A percentile compares a stretch with the other conserved stretches of the same genome.
Conservation (phyloP, 179 eudicot species). For the Corrigiola litoralis region DNA sequence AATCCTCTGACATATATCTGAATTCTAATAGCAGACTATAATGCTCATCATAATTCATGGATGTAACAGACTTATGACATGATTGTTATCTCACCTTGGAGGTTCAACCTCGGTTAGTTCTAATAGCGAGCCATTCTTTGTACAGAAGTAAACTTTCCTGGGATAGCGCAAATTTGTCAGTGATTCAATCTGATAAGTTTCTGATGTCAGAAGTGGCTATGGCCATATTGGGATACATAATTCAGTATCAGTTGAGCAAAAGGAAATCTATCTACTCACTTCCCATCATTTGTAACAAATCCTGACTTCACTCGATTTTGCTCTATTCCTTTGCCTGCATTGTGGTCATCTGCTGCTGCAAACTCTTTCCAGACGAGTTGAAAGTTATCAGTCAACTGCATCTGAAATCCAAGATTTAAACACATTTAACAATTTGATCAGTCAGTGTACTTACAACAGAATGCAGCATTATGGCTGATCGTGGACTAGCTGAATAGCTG, state of each 20-base stretch:
- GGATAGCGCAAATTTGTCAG: conserved; percentile 28
- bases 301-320: conserved; percentile 46
- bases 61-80: not conserved
- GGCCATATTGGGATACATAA: conserved; percentile 3
- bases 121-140: conserved; percentile 55
- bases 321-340: conserved; percentile 15
- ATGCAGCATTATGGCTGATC: no score
- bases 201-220: conserved; percentile 11
- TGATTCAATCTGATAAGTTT: conserved; percentile 18
- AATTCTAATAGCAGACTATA: not conserved
- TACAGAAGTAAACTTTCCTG: conserved; percentile 85
- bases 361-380: conserved; percentile 67
- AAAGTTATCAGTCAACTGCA: conserved; percentile 57
- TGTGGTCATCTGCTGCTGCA: conserved; percentile 23
- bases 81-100: conserved; percentile 44
- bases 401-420: conserved; percentile 30
- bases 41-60: conserved; percentile 3
- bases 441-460: not conserved
- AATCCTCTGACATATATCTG: not conserved
- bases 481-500: no score
- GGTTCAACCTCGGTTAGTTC: conserved; percentile 62
- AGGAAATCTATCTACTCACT: conserved; percentile 49
- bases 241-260: not conserved
- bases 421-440: not conserved
- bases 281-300: conserved; percentile 47